Percentiles rank a stretch among this genome's conserved stretches.
phyloP scores from a whole-genome alignment of 2,329 filamentous ascomycete species.

The Plectosphaerella sp. region DNA sequence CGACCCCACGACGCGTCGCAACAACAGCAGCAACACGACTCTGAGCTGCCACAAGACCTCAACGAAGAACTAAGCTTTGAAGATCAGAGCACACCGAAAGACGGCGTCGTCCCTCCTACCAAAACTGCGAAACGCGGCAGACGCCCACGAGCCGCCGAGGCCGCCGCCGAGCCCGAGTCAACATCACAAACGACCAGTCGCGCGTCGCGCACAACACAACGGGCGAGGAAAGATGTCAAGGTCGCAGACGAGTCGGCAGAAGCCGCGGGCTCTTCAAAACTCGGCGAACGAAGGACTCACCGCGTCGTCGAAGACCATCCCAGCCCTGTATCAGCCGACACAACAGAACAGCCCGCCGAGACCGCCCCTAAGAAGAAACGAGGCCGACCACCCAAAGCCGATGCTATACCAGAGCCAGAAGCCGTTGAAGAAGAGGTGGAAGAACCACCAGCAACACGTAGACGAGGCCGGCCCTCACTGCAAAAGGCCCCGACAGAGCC shows the following conservation, averaged over 20 bases:
- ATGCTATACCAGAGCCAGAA: constrained; percentile 8
- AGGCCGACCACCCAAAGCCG: constrained; percentile 34
- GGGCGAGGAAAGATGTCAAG: not conserved
- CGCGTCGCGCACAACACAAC: not conserved
- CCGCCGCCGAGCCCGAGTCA: not conserved
- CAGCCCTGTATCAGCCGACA: not conserved
- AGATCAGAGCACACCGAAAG: constrained; percentile 38
- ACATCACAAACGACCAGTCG: not conserved
- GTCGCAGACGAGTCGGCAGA: not conserved
- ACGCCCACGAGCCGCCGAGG: not conserved
- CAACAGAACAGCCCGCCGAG: not conserved
- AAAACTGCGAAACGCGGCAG: not conserved
- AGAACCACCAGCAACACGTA: constrained; percentile 12
- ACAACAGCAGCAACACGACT: not conserved
- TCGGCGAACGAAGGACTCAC: not conserved
- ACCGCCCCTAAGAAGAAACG: constrained; percentile 33
- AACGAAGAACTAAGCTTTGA: constrained; percentile 33
- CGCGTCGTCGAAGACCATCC: not conserved
- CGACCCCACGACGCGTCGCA: not conserved
- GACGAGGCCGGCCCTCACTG: constrained; percentile 22
- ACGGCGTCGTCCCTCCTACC: not conserved
- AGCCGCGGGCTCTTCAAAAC: not conserved
- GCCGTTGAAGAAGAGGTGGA: constrained; percentile 15
- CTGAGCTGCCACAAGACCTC: constrained; percentile 1
- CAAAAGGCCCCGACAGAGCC: constrained; percentile 6